phyloP scores from a whole-genome alignment of 179 eudicot species.

The Beta corolliflora region DNA sequence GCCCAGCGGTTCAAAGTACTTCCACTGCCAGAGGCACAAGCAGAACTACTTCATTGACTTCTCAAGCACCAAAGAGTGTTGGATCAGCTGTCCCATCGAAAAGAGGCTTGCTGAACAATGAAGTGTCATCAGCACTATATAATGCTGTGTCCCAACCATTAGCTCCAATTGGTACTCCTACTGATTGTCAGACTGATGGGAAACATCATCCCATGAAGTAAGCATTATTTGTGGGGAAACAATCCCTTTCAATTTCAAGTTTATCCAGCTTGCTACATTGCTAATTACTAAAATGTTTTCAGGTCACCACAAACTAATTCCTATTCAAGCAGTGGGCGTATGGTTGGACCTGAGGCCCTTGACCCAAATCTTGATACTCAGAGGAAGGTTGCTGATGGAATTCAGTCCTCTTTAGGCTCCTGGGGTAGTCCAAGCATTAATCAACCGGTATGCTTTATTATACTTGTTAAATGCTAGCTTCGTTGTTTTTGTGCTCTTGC shows the following conservation, averaged over 20 bases:
- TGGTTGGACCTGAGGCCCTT: conserved; percentile 42
- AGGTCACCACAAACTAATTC: conserved; percentile 53
- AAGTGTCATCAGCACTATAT: conserved; percentile 43
- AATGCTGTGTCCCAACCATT: conserved; percentile 48
- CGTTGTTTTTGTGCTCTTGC: conserved; percentile 2
- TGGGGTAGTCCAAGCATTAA: conserved; percentile 53
- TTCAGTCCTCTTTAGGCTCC: conserved; percentile 54
- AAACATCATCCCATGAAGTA: conserved; percentile 58
- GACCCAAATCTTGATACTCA: conserved; percentile 47
- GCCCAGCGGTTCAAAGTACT: conserved; percentile 43
- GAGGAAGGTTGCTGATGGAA: conserved; percentile 47
- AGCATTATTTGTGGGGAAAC: conserved; percentile 13
- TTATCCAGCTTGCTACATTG: conserved; percentile 10
- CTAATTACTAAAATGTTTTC: conserved; percentile 18
- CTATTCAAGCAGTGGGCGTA: conserved; percentile 37
- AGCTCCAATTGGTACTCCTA: conserved; percentile 76
- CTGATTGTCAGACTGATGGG: conserved; percentile 51
- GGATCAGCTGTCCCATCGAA: conserved; percentile 41
- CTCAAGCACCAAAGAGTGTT: conserved; percentile 39
- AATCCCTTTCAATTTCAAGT: not conserved
- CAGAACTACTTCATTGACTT: conserved; percentile 34
- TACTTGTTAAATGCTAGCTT: conserved; percentile 2
- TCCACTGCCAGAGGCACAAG: conserved; percentile 35
- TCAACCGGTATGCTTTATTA: conserved; percentile 56
- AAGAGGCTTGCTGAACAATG: conserved; percentile 39